These are phyloP conservation scores for Penicillium parvum DNA, from an alignment of 495 filamentous ascomycete genomes.

Conservation along the genomic window DNA sequence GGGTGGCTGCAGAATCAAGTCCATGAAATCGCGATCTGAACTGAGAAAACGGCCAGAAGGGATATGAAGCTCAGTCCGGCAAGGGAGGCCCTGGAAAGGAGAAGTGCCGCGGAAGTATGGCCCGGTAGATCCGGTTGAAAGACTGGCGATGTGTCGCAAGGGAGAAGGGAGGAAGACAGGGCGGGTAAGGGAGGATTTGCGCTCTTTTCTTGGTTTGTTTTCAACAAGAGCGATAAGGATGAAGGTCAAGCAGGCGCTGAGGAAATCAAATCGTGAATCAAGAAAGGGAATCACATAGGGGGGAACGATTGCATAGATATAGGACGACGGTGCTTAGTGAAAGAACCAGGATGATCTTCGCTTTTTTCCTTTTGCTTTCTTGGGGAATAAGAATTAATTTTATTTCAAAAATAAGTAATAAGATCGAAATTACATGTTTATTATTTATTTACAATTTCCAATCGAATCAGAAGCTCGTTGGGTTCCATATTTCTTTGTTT, in stretches of 20 bases:
- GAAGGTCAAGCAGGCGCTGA: conserved; percentile 21
- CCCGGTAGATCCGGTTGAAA: conserved; percentile 36
- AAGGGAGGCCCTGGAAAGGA: conserved; percentile 40
- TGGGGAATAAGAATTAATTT: conserved; percentile 14
- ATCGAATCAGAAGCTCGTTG: conserved; percentile 9
- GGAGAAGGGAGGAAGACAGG: conserved; percentile 30
- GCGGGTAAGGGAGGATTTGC: conserved; percentile 12
- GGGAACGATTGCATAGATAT: conserved; percentile 30
- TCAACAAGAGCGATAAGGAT: background rate
- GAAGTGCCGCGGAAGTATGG: conserved; percentile 36
- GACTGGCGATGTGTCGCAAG: conserved; percentile 37
- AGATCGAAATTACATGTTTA: conserved; percentile 1
- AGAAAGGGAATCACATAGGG: conserved; percentile 20
- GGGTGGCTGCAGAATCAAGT: conserved; percentile 28
- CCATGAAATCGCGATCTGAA: conserved; percentile 35
- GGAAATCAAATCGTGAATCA: conserved; percentile 16
- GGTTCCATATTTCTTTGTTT: conserved; percentile 22
- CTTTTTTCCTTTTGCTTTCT: conserved; percentile 14
- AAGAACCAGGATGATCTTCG: conserved; percentile 10
- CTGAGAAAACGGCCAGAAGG: conserved; percentile 29
- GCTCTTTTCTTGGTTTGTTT: background rate
- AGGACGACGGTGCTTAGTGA: conserved; percentile 18
- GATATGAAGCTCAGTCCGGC: conserved; percentile 31
- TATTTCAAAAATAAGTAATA: conserved; percentile 13
- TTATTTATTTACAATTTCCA: background rate